Base-by-base conservation (phyloP, 2,329 filamentous ascomycete species). In the Stromatinia cepivora region DNA sequence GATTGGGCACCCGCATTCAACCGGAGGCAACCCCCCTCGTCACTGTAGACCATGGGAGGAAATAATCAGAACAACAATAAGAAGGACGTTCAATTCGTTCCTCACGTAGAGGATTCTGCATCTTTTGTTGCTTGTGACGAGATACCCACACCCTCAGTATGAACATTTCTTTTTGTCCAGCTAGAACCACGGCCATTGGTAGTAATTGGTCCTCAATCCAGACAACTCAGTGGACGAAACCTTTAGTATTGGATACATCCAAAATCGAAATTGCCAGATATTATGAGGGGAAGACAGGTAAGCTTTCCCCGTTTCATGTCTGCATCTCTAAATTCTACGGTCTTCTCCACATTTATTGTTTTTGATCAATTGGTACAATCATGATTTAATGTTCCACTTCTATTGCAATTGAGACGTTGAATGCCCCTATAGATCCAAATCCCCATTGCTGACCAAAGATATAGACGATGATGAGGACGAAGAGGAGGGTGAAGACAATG, bases 81-180 rank as follows among this genome's bases (percentile, higher is more conserved):
- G 72, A 76, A 72, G 72, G 50, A 72, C 65, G 70, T 70, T 69
- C 70, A 71, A 73, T 69, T 70, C 70, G 69, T 66, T 69, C 66
- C 45, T 64, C 58, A 28, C 46, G 46, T 67, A 70, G 62, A 72
- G 62, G 25, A 69, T 72, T 56, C 69, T 70, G 48, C 17, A 64
- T 48, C 58, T 52, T 71, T 70, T 58, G 62, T 68, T 63, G 71
- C 70, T 73, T 69, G 66, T 70, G 59, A 76, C 54, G 70, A 73
- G 70, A 64, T 72, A 73, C 56, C 71, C 50, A 54, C 61, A 69
- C 58, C 66, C 31, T 64, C 48, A 76, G 72, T 75, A 78, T 76
- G 76, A 75, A 76, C 53, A 70, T 77, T 73, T 76, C 76, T 69
- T 75, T 72, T 69, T 77, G 76, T 76, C 76, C 76, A 64, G 73